phyloP scores from a whole-genome alignment of 768 basidiomycete species.

The Mycena amicta region DNA sequence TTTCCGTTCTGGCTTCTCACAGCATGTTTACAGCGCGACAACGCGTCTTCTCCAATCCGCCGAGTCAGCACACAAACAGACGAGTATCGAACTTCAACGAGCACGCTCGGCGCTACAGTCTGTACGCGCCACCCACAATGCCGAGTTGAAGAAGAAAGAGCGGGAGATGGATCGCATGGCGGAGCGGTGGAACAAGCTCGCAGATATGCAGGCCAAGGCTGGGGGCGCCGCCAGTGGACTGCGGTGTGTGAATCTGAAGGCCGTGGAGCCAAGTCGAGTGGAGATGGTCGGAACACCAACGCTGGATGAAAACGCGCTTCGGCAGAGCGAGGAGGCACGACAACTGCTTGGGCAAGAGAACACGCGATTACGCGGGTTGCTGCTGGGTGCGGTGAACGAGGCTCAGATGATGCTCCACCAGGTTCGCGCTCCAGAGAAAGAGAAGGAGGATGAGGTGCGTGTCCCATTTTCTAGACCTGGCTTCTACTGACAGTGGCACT shows the following conservation, averaged over 20 bases:
- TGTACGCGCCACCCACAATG: conserved; percentile 65
- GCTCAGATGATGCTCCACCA: conserved; percentile 57
- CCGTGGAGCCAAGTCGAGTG: conserved; percentile 40
- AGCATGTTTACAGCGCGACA: conserved; percentile 55
- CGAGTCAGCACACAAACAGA: conserved; percentile 72
- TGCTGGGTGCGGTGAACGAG: conserved; percentile 67
- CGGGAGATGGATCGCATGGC: conserved; percentile 74
- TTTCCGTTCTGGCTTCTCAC: too few species aligned
- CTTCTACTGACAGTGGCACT: conserved; percentile 9
- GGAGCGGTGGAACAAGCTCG: conserved; percentile 74
- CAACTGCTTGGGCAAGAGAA: conserved; percentile 68
- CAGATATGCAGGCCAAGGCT: conserved; percentile 68
- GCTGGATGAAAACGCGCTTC: conserved; percentile 67
- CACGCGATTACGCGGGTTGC: conserved; percentile 55
- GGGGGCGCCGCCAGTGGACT: conserved; percentile 52
- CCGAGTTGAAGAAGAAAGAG: conserved; percentile 80
- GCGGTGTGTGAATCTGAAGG: conserved; percentile 53
- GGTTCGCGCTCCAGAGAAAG: conserved; percentile 40
- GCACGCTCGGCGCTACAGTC: conserved; percentile 70
- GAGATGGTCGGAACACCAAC: conserved; percentile 51
- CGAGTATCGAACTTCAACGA: conserved; percentile 68
- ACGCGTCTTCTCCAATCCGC: conserved; percentile 57
- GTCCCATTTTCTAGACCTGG: conserved; percentile 1
- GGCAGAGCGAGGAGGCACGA: conserved; percentile 72
- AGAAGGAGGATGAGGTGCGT: conserved; percentile 52